Percentiles rank a stretch among this genome's conserved stretches.
phyloP scores from a whole-genome alignment of 2,329 filamentous ascomycete species.

The Venturia asperata region DNA sequence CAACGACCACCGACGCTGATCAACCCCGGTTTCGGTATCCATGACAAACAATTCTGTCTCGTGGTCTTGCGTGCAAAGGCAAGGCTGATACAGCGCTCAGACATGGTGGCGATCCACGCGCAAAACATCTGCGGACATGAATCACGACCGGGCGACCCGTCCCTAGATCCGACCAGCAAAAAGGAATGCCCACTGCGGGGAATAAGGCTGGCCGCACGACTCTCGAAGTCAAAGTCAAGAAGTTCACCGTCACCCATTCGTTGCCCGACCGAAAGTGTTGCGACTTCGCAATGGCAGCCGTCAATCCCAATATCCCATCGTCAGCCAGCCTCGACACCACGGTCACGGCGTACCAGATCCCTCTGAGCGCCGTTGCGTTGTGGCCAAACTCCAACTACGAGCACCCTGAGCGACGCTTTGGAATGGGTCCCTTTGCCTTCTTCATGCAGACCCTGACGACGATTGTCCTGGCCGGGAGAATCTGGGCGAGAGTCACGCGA shows the following conservation, averaged over 20 bases:
- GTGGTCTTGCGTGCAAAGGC: neutral
- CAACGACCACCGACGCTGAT: neutral
- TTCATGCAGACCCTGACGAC: constrained; percentile 9
- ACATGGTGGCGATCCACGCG: neutral
- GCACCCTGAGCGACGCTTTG: constrained; percentile 8
- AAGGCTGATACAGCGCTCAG: neutral
- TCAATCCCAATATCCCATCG: neutral
- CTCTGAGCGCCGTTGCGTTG: constrained; percentile 16
- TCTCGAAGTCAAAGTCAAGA: neutral
- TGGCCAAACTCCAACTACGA: constrained; percentile 19
- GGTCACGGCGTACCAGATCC: constrained; percentile 19
- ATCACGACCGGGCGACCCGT: neutral
- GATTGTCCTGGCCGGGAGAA: neutral
- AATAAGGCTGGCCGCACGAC: neutral
- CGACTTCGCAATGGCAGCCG: neutral
- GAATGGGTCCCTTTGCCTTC: constrained; percentile 11
- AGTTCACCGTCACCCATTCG: neutral
- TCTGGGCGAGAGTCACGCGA: constrained; percentile 12
- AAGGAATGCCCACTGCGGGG: neutral
- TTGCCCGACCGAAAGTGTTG: neutral
- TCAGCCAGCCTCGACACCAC: neutral
- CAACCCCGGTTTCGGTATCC: neutral
- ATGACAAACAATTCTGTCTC: neutral
- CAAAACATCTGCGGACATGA: neutral
- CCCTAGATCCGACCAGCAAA: neutral